Evolutionary conservation across 768 basidiomycete genomes (phyloP), one percentile per base, ranked within the genome.

Genomic region (Cystofilobasidium macerans): DNA sequence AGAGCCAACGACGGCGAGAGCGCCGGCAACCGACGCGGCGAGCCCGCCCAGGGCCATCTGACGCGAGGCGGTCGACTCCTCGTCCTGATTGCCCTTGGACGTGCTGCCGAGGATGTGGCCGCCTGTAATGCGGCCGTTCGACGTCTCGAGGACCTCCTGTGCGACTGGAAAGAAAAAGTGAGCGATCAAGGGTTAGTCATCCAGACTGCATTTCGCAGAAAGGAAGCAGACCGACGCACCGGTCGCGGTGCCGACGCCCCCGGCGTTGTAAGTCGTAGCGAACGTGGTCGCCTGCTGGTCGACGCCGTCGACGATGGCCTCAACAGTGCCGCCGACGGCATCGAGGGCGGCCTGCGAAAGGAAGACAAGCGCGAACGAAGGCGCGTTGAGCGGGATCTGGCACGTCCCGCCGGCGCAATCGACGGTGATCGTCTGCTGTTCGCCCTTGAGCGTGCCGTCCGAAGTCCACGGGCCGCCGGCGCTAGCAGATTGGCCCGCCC

Each of bases 291-390:
- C 53, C 4, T 51, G 14, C 5, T 9, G 32, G 33, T 38, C 43
- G 3, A 59, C 60, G 22, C 30, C 42, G 47, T n/a, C 30, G 32
- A 30, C 38, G 35, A 53, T 30, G 18, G 40, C 57, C 24, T 30
- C 32, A 28, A 47, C 56, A n/a, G 64, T 65, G 16, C 64, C 64
- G 28, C 22, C 24, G 13, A 54, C 56, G 20, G 65, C 60, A 13
- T 48, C 59, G 13, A 63, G 24, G 11, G 67, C 67, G 4, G 58
- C 67, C 24, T 47, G 35, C n/a, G 67, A 62, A 22, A 68, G 61
- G 62, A 62, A 68, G 43, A 90, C 85, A 53, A 90, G 79, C 0
- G 87, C 87, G 68, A 86, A 84, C 42, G 82, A 82, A 0, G 89
- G 88, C 0, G 86, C 85, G 38, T 82, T 81, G 54, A 89, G 82